Evolutionary conservation across 805 yeast genomes (phyloP).

Genomic region (Schwanniomyces polymorphus): DNA sequence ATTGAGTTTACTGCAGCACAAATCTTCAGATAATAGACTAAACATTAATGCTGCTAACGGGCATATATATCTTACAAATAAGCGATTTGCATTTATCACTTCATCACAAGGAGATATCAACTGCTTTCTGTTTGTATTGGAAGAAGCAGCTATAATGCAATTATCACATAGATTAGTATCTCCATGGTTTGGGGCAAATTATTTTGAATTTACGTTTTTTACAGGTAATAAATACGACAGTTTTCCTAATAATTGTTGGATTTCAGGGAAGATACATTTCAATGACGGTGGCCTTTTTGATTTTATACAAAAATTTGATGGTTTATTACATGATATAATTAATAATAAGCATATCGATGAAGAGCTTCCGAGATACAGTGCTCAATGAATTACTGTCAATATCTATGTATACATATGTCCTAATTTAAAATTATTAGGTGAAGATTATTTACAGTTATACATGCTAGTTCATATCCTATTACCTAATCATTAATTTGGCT

Average conservation of each 20-base stretch:
- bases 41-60: slow-evolving; percentile 39
- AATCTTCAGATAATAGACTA: slow-evolving; percentile 10
- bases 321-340: slow-evolving; percentile 31
- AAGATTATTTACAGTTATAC: too few relatives aligned
- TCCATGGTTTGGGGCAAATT: slow-evolving; percentile 58
- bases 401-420: background rate
- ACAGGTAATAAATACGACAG: slow-evolving; percentile 36
- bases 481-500: too few relatives aligned
- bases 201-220: slow-evolving; percentile 44
- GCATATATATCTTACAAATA: slow-evolving; percentile 39
- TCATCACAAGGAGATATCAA: slow-evolving; percentile 42
- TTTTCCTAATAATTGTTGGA: slow-evolving; percentile 37
- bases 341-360: slow-evolving; percentile 42
- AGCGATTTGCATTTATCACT: slow-evolving; percentile 39
- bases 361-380: slow-evolving; percentile 43
- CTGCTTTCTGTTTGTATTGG: slow-evolving; percentile 38
- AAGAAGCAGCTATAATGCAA: slow-evolving; percentile 23
- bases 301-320: slow-evolving; percentile 36
- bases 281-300: slow-evolving; percentile 49
- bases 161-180: slow-evolving; percentile 42
- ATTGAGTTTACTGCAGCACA: slow-evolving; percentile 22
- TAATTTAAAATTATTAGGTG: too few relatives aligned
- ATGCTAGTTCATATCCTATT: too few relatives aligned
- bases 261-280: slow-evolving; percentile 38
- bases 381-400: background rate